Evolutionary conservation across 768 basidiomycete genomes (phyloP).

Genomic region (Phlebiopsis flavidoalba): DNA sequence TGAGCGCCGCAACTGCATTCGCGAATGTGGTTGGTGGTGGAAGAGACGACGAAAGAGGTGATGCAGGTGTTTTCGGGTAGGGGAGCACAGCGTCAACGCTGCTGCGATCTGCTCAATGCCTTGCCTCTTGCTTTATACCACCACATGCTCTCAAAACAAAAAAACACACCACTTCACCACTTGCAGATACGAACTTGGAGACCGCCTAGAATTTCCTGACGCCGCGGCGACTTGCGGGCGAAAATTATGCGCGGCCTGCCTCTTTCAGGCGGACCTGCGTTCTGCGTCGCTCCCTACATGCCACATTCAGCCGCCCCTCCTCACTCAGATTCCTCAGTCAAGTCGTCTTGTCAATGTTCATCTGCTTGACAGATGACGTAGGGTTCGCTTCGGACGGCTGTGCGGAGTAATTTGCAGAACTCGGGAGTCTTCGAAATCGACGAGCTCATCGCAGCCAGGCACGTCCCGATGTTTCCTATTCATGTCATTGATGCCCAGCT

Average conservation of each 20-base stretch:
- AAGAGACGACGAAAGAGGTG: neutral
- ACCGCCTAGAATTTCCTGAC: neutral
- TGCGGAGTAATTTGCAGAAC: neutral
- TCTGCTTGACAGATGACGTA: neutral
- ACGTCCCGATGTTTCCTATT: too few relatives aligned
- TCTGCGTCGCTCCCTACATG: neutral
- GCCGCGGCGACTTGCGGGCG: neutral
- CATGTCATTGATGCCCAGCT: too few relatives aligned
- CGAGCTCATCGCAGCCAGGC: too few relatives aligned
- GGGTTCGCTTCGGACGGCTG: neutral
- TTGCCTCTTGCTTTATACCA: constrained; percentile 5
- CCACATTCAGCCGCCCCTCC: neutral
- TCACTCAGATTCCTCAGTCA: neutral
- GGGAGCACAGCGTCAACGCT: neutral
- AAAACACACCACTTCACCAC: neutral
- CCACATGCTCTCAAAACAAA: neutral
- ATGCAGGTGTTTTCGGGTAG: neutral
- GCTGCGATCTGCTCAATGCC: neutral
- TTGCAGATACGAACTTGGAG: neutral
- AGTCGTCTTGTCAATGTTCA: neutral
- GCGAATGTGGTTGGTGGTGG: neutral
- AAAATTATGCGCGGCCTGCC: neutral
- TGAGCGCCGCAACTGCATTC: constrained; percentile 2
- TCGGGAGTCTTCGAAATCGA: neutral
- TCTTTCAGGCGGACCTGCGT: neutral